Conservation (phyloP, 352 stramenopile genomes). For the Phytophthora brassicae region DNA sequence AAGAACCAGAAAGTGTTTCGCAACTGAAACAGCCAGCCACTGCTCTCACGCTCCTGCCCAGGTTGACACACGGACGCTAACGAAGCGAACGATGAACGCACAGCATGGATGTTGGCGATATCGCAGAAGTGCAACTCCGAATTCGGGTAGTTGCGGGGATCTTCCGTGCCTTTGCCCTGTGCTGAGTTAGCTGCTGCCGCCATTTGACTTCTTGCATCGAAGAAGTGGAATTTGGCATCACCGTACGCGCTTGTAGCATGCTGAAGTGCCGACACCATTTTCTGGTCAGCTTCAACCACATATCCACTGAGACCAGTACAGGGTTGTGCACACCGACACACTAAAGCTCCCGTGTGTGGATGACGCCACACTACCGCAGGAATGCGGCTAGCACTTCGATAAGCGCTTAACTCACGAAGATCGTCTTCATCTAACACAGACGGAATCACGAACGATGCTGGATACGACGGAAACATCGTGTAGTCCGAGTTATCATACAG, state of each 20-base stretch:
- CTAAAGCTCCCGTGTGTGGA: constrained; percentile 87
- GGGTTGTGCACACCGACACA: constrained; percentile 86
- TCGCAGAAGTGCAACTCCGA: constrained; percentile 97
- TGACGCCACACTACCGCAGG: constrained; percentile 93
- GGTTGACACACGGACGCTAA: constrained; percentile 79
- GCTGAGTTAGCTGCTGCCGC: constrained; percentile 82
- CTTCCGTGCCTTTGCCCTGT: constrained; percentile 87
- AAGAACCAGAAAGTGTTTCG: constrained; percentile 98
- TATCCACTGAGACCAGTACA: constrained; percentile 84
- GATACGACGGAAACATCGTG: constrained; percentile 93
- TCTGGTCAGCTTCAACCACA: constrained; percentile 77
- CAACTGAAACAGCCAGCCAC: constrained; percentile 86
- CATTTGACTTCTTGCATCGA: constrained; percentile 84
- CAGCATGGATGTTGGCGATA: constrained; percentile 99
- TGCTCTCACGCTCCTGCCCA: constrained; percentile 69
- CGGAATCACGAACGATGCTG: constrained; percentile 92
- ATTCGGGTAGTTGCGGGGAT: constrained; percentile 95
- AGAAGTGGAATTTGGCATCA: constrained; percentile 84
- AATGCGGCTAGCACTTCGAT: constrained; percentile 94
- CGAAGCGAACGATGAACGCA: constrained; percentile 89
- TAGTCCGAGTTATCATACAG: constrained; percentile 89
- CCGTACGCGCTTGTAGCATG: constrained; percentile 59
- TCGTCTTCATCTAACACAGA: constrained; percentile 91
- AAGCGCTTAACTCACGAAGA: constrained; percentile 83
- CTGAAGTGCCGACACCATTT: constrained; percentile 76